Percentiles rank a stretch among this genome's conserved stretches.
phyloP scores from a whole-genome alignment of 306 rosid genomes.

The Gastrolobium bilobum region DNA sequence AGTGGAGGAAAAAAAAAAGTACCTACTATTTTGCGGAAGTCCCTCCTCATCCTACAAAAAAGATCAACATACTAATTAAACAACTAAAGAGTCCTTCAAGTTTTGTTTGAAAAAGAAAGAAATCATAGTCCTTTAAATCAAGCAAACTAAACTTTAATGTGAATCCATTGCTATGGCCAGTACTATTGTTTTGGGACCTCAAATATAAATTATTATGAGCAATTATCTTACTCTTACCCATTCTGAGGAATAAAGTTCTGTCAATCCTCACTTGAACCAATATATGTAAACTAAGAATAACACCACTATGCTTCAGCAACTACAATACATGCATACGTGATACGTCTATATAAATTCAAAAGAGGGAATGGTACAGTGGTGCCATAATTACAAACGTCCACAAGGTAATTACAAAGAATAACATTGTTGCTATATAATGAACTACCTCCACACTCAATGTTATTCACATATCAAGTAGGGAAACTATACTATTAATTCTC shows the following conservation, averaged over 20 bases:
- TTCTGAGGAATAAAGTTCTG: slow-evolving; percentile 22
- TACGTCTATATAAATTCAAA: slow-evolving; percentile 18
- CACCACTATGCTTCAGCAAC: slow-evolving; percentile 15
- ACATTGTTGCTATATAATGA: slow-evolving; percentile 3
- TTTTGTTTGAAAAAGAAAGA: slow-evolving; percentile 27
- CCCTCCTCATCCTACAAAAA: slow-evolving; percentile 80
- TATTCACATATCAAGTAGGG: slow-evolving; percentile 17
- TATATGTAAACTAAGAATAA: slow-evolving; percentile 28
- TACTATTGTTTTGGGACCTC: slow-evolving; percentile 11
- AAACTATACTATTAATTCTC: slow-evolving; percentile 30
- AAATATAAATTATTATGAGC: slow-evolving; percentile 34
- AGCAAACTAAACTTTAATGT: slow-evolving; percentile 33
- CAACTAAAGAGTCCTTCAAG: slow-evolving; percentile 11
- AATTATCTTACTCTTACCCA: slow-evolving; percentile 34
- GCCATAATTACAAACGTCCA: slow-evolving; percentile 13
- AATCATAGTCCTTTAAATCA: slow-evolving; percentile 27
- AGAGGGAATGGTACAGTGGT: slow-evolving; percentile 28
- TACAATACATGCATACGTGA: slow-evolving; percentile 23
- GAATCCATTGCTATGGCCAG: slow-evolving; percentile 28
- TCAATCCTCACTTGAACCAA: slow-evolving; percentile 40
- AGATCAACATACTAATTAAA: slow-evolving; percentile 48
- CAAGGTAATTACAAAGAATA: slow-evolving; percentile 18
- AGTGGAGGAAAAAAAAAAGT: slow-evolving; percentile 48
- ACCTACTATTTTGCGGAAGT: slow-evolving; percentile 80
- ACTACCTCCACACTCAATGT: slow-evolving; percentile 27